Evolutionary conservation across 345 rosid species (phyloP).

Genomic region (Reutealis trisperma): DNA sequence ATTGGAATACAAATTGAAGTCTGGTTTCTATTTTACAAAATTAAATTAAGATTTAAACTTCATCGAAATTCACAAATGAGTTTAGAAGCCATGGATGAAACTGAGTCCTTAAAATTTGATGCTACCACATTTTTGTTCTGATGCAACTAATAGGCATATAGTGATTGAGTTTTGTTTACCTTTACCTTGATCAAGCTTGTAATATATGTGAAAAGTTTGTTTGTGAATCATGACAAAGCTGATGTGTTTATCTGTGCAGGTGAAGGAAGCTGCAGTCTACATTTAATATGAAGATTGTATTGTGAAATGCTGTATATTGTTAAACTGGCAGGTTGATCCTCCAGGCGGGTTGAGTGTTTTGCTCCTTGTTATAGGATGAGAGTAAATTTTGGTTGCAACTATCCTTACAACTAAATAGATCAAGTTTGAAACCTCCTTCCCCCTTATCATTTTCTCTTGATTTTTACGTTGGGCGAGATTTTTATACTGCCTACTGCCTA

Average conservation of each 20-base stretch:
- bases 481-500: not conserved
- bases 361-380: slow-evolving; percentile 7
- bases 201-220: too few species aligned
- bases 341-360: slow-evolving; percentile 25
- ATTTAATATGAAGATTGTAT: slow-evolving; percentile 17
- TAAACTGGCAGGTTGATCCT: slow-evolving; percentile 30
- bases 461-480: not conserved
- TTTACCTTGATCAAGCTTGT: too few species aligned
- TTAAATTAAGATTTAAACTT: too few species aligned
- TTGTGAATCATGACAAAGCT: not conserved
- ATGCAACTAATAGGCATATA: too few species aligned
- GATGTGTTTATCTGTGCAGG: slow-evolving; percentile 22
- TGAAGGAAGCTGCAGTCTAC: slow-evolving; percentile 17
- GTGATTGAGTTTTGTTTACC: not conserved
- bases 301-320: slow-evolving; percentile 7
- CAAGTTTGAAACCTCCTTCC: slow-evolving; percentile 9
- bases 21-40: not conserved
- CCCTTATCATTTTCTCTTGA: not conserved
- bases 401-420: slow-evolving; percentile 15
- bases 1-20: too few species aligned
- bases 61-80: too few species aligned
- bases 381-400: slow-evolving; percentile 23
- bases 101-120: not conserved
- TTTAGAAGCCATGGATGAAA: too few species aligned
- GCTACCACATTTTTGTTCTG: not conserved